Base-by-base conservation (phyloP, 2,329 filamentous ascomycete species). In the Apiospora aurea region DNA sequence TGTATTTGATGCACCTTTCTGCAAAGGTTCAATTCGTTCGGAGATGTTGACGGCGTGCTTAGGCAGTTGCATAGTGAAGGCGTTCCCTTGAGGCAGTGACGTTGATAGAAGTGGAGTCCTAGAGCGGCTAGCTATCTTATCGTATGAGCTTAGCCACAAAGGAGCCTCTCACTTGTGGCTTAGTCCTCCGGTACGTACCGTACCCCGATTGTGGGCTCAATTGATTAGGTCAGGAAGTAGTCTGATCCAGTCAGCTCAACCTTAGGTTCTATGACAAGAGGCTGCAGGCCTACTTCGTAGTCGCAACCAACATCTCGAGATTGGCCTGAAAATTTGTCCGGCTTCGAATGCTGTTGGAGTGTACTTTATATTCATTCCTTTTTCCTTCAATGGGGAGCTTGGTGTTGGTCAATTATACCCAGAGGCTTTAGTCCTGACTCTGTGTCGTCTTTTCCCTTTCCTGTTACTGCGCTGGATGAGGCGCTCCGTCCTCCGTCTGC, bases 401-500 rank as follows among this genome's bases (percentile, higher is more conserved):
- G 57, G 57, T 41, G 29, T 64, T 64, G 34, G 57, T 64, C 57
- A 38, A 64, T n/a, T 64, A 64, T 51, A 51, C 18, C 34, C 16
- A 38, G 26, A 61, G 53, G 53, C 34, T 38, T 61, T 34, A 18
- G 57, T 64, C 34, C 18, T 64, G 57, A 41, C 34, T 41, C 41
- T 24, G 34, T 41, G 57, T 16, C 34, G 10, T 64, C 57, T 41
- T 64, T 64, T 29, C 18, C 11, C 57, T 38, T 64, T 41, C 34
- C 21, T 41, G 38, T 64, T 2, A 21, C 66, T 68, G 67, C 24
- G 67, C 67, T 69, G 44, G 44, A 69, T 69, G 67, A 69, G 67
- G 67, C 44, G 47, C 47, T 29, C 67, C 21, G 18, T 69, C 16
- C 26, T 38, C 7, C 67, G 43, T 29, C 44, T 69, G 67, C 67